phyloP scores from a whole-genome alignment of 345 rosid genomes.

The Murraya koenigii region DNA sequence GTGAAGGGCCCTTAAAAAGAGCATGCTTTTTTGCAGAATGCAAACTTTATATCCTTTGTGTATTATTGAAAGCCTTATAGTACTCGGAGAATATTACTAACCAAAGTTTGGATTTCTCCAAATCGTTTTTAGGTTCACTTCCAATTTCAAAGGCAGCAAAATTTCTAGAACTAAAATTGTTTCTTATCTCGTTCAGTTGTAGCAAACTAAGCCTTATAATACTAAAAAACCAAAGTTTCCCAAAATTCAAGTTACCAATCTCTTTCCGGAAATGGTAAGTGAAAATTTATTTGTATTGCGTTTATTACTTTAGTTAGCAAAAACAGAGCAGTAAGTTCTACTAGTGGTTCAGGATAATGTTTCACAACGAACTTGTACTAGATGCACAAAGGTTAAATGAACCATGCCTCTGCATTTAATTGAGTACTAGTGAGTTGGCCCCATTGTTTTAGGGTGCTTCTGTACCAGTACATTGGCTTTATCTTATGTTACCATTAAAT shows the following conservation, averaged over 20 bases:
- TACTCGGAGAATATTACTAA: constrained; percentile 30
- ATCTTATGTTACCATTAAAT: neutral
- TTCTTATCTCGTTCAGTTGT: neutral
- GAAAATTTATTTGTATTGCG: neutral
- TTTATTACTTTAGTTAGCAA: neutral
- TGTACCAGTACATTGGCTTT: neutral
- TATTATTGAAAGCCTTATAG: constrained; percentile 24
- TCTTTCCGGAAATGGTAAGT: neutral
- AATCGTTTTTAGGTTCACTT: neutral
- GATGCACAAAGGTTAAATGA: neutral
- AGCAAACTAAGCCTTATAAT: neutral
- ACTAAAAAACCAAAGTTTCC: neutral
- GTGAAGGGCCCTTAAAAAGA: constrained; percentile 33
- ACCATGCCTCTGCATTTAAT: neutral
- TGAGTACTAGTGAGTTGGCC: neutral
- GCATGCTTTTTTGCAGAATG: constrained; percentile 40
- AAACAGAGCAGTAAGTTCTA: neutral
- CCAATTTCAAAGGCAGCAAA: neutral
- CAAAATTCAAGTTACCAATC: neutral
- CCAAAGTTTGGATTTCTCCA: constrained; percentile 8
- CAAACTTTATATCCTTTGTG: constrained; percentile 22
- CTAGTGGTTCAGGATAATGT: neutral
- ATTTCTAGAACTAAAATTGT: neutral
- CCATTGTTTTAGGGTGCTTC: neutral
- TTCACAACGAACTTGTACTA: neutral